phyloP scores from a whole-genome alignment of 2,329 filamentous ascomycete genomes.

The Eutypa lata region DNA sequence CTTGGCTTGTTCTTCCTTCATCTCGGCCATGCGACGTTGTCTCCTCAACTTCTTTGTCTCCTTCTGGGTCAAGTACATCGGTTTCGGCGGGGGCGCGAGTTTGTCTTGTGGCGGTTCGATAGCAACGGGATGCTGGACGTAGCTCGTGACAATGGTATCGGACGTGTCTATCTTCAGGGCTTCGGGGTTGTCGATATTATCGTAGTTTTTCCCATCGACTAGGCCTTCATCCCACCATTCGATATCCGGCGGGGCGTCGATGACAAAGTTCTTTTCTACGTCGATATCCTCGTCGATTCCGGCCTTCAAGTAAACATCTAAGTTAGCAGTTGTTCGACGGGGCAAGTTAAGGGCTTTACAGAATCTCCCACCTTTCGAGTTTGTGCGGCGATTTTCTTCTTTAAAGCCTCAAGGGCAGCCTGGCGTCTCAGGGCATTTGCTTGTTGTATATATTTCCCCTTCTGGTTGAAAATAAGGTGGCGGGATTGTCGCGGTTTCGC shows the following conservation, averaged over 20 bases:
- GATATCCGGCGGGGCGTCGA: slow-evolving; percentile 79
- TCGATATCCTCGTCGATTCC: slow-evolving; percentile 90
- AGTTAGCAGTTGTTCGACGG: background rate
- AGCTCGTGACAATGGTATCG: slow-evolving; percentile 86
- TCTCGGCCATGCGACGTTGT: slow-evolving; percentile 84
- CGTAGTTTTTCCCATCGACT: slow-evolving; percentile 72
- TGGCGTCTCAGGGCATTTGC: slow-evolving; percentile 85
- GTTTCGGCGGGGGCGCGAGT: slow-evolving; percentile 72
- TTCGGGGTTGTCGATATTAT: slow-evolving; percentile 60
- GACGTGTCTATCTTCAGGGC: slow-evolving; percentile 70
- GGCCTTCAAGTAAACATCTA: slow-evolving; percentile 36
- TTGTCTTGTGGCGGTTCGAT: slow-evolving; percentile 91
- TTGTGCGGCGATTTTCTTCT: slow-evolving; percentile 84
- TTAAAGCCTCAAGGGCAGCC: slow-evolving; percentile 88
- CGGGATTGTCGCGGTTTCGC: slow-evolving; percentile 66
- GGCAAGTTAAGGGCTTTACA: background rate
- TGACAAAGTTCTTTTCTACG: slow-evolving; percentile 83
- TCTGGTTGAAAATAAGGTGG: slow-evolving; percentile 85
- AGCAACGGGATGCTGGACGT: slow-evolving; percentile 89
- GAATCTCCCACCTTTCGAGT: slow-evolving; percentile 58
- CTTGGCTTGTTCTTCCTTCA: slow-evolving; percentile 96
- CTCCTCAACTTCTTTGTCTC: slow-evolving; percentile 90
- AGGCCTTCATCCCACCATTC: slow-evolving; percentile 98
- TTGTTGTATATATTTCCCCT: slow-evolving; percentile 96
- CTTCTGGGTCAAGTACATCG: slow-evolving; percentile 86